These are phyloP conservation scores for Boehmeria nivea DNA, from an alignment of 306 rosid genomes.

Conservation along the genomic window DNA sequence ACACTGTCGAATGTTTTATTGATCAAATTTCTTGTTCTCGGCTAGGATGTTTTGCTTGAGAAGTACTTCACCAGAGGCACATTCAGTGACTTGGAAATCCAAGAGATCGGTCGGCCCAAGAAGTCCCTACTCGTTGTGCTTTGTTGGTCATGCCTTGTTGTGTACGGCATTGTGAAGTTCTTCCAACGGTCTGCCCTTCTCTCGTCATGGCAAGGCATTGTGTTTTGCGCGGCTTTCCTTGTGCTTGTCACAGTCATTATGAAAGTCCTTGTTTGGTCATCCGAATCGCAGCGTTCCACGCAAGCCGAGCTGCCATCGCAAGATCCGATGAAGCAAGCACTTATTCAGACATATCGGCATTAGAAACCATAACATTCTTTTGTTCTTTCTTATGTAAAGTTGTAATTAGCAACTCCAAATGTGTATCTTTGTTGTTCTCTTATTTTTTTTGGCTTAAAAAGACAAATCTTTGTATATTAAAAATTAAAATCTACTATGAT, in stretches of 20 bases:
- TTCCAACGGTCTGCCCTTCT: constrained; percentile 48
- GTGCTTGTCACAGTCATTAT: constrained; percentile 37
- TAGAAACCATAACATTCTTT: too few relatives aligned
- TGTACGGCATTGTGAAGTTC: constrained; percentile 28
- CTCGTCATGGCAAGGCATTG: constrained; percentile 68
- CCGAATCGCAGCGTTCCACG: constrained; percentile 47
- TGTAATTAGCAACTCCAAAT: too few relatives aligned
- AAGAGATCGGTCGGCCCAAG: constrained; percentile 47
- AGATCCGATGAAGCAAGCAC: constrained; percentile 41
- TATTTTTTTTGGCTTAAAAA: too few relatives aligned
- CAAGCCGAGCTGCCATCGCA: constrained; percentile 26
- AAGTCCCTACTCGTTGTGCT: constrained; percentile 52
- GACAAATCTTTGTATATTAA: too few relatives aligned
- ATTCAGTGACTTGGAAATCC: constrained; percentile 54
- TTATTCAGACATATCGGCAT: constrained; percentile 47
- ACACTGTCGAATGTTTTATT: too few relatives aligned
- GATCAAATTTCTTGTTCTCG: neutral
- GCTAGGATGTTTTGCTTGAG: constrained; percentile 74
- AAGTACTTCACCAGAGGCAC: constrained; percentile 37
- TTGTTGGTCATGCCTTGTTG: constrained; percentile 46
- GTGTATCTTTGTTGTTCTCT: too few relatives aligned
- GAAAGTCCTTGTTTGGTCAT: constrained; percentile 66
- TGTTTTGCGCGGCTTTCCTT: constrained; percentile 35
- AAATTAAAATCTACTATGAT: too few relatives aligned
- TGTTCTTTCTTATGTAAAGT: too few relatives aligned